Evolutionary conservation across 352 stramenopile species (phyloP).

Genomic region (Globisporangium canariense): DNA sequence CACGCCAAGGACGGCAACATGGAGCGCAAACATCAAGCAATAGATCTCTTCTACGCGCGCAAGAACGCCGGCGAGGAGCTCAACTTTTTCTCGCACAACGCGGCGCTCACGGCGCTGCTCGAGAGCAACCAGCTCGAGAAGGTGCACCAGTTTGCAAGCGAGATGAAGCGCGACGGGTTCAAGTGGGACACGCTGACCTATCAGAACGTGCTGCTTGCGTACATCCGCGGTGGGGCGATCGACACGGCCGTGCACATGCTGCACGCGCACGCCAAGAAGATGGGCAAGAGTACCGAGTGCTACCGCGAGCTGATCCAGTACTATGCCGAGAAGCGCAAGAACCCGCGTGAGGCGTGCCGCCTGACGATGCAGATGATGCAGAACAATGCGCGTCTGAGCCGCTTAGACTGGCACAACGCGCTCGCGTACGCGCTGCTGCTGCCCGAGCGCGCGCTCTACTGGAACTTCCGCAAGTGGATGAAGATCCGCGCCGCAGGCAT

Average conservation of each 20-base stretch:
- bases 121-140: constrained; percentile 54
- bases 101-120: constrained; percentile 51
- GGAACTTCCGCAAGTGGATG: constrained; percentile 89
- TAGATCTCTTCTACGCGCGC: constrained; percentile 59
- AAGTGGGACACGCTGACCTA: constrained; percentile 71
- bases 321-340: constrained; percentile 59
- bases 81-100: constrained; percentile 75
- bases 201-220: constrained; percentile 58
- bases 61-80: constrained; percentile 38
- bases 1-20: constrained; percentile 55
- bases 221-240: constrained; percentile 53
- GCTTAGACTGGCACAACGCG: constrained; percentile 76
- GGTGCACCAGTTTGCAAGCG: constrained; percentile 46
- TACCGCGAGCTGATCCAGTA: constrained; percentile 72
- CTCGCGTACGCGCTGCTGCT: constrained; percentile 56
- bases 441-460: constrained; percentile 68
- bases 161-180: constrained; percentile 58
- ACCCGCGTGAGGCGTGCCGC: constrained; percentile 59
- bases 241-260: constrained; percentile 68
- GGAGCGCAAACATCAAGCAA: constrained; percentile 24
- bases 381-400: constrained; percentile 68
- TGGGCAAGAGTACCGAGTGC: constrained; percentile 65
- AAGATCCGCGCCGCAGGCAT: constrained; percentile 58
- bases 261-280: constrained; percentile 63
- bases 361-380: constrained; percentile 88